Evolutionary conservation across 768 basidiomycete species (phyloP).

Genomic region (Mycena sanguinolenta): DNA sequence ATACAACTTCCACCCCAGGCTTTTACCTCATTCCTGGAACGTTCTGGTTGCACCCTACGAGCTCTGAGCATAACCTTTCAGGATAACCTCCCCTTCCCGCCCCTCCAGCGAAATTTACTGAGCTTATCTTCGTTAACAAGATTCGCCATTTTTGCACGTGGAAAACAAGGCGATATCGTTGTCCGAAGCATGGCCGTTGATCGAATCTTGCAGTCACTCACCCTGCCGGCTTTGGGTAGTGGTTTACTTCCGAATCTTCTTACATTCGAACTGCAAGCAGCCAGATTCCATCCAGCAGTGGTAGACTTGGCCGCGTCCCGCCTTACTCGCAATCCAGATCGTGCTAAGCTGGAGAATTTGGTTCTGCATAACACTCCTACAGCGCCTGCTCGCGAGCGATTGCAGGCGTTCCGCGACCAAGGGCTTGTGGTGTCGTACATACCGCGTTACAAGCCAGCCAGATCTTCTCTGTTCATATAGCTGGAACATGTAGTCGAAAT

Average conservation of each 20-base stretch:
- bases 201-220: slow-evolving; percentile 18
- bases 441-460: slow-evolving; percentile 5
- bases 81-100: slow-evolving; percentile 9
- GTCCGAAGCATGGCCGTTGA: too few relatives aligned
- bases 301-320: slow-evolving; percentile 28
- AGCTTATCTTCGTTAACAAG: slow-evolving; percentile 10
- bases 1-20: slow-evolving; percentile 19
- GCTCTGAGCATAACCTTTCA: slow-evolving; percentile 12
- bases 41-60: slow-evolving; percentile 18
- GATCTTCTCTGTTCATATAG: slow-evolving; percentile 15
- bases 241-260: slow-evolving; percentile 18
- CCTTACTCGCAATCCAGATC: not conserved
- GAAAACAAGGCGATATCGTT: not conserved
- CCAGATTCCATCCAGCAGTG: slow-evolving; percentile 14
- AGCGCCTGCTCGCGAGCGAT: not conserved
- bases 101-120: slow-evolving; percentile 18
- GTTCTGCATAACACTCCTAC: slow-evolving; percentile 3
- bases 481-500: not conserved
- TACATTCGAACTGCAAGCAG: slow-evolving; percentile 19
- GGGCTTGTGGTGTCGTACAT: slow-evolving; percentile 5
- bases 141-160: slow-evolving; percentile 9
- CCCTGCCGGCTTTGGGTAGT: not conserved
- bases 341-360: slow-evolving; percentile 4
- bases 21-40: slow-evolving; percentile 15
- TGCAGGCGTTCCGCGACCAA: not conserved